These are phyloP conservation scores for Pythium pyrilobum DNA, from an alignment of 352 stramenopile genomes.

Conservation along the genomic window DNA sequence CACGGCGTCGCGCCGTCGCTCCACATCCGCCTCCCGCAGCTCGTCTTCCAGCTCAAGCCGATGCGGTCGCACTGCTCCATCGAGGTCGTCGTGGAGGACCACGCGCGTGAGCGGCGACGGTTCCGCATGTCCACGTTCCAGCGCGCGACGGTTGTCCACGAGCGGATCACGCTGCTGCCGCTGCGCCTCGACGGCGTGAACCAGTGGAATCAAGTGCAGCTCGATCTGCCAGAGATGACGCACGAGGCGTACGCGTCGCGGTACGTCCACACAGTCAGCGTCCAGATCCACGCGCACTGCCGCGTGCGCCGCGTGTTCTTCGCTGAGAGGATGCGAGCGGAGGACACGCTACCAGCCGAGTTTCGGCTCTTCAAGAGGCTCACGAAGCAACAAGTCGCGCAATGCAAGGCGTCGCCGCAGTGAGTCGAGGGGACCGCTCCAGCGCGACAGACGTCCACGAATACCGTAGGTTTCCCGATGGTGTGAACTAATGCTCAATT, in stretches of 20 bases:
- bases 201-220: constrained; percentile 55
- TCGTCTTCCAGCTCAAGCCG: constrained; percentile 45
- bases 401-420: constrained; percentile 2
- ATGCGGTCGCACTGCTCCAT: constrained; percentile 32
- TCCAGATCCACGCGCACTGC: constrained; percentile 54
- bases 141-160: constrained; percentile 32
- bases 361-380: constrained; percentile 50
- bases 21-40: constrained; percentile 41
- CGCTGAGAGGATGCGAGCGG: constrained; percentile 33
- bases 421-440: too few relatives aligned
- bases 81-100: constrained; percentile 40
- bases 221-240: constrained; percentile 40
- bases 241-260: constrained; percentile 33
- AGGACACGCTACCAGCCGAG: constrained; percentile 36
- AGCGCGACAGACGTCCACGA: too few relatives aligned
- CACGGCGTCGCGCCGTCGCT: constrained; percentile 19
- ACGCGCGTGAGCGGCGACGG: constrained; percentile 25
- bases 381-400: constrained; percentile 24
- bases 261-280: constrained; percentile 34
- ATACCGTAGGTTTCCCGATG: too few relatives aligned
- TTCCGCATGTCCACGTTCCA: constrained; percentile 50
- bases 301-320: constrained; percentile 57
- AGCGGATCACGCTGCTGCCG: constrained; percentile 31
- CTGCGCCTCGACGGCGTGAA: constrained; percentile 32
- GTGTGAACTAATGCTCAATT: too few relatives aligned